A percentile compares a stretch with the other conserved stretches of the same genome.
These are phyloP conservation scores for Tricharina praecox DNA, from an alignment of 495 filamentous ascomycete genomes.

Conservation along the genomic window DNA sequence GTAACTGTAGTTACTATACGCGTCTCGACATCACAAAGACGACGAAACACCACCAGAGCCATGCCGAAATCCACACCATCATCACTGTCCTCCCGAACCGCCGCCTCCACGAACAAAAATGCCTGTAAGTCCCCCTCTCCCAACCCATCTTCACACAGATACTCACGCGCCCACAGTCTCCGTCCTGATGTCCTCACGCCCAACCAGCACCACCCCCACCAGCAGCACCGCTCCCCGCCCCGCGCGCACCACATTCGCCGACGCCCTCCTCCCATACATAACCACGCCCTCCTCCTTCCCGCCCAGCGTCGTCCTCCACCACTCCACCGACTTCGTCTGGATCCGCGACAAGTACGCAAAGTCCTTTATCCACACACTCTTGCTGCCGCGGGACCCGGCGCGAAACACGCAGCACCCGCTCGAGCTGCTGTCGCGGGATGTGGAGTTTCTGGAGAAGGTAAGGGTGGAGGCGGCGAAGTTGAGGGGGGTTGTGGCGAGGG, in stretches of 20 bases:
- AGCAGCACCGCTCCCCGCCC: background rate
- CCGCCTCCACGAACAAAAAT: background rate
- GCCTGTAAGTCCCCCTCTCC: background rate
- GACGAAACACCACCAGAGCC: background rate
- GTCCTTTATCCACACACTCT: constrained; percentile 63
- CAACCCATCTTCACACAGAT: background rate
- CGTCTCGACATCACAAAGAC: no score
- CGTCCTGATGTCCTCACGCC: background rate
- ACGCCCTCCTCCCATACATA: constrained; percentile 57
- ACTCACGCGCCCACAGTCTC: background rate
- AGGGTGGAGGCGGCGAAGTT: constrained; percentile 43
- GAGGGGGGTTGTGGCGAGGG: constrained; percentile 47
- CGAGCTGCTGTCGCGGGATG: constrained; percentile 53
- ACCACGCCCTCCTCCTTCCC: constrained; percentile 48
- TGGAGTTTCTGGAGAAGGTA: constrained; percentile 54
- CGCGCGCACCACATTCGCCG: constrained; percentile 19
- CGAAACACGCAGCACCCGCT: constrained; percentile 55
- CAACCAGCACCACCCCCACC: background rate
- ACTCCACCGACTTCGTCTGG: constrained; percentile 54
- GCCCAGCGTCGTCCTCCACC: constrained; percentile 44
- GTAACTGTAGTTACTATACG: no score
- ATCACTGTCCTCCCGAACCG: no score
- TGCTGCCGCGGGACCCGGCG: constrained; percentile 55
- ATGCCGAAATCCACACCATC: background rate
- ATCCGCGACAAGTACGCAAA: constrained; percentile 80